Evolutionary conservation across 2,329 filamentous ascomycete genomes (phyloP).

Genomic region (Tolypocladium sp.): DNA sequence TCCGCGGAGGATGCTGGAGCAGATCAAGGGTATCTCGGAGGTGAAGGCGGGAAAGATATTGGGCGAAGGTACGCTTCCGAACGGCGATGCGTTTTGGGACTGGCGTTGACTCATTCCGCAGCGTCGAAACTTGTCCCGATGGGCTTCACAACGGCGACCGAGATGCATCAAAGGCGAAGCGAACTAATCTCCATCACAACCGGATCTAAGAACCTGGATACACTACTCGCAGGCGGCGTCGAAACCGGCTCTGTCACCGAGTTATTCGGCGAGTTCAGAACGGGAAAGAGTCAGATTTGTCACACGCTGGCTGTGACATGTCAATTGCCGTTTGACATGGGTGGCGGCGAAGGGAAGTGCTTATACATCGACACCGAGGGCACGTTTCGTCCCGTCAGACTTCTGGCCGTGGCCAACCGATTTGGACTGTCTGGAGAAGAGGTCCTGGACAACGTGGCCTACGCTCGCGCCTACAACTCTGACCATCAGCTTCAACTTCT

Average conservation of each 20-base stretch:
- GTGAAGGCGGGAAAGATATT: constrained; percentile 91
- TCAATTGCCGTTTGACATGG: constrained; percentile 97
- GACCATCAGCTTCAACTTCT: constrained; percentile 94
- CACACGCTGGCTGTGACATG: constrained; percentile 98
- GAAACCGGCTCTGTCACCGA: constrained; percentile 98
- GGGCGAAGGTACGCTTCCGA: constrained; percentile 59
- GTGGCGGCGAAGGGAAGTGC: constrained; percentile 95
- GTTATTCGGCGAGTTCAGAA: constrained; percentile 95
- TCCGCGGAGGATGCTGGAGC: constrained; percentile 72
- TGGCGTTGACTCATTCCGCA: constrained; percentile 24
- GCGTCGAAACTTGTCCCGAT: constrained; percentile 95
- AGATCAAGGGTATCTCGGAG: constrained; percentile 97
- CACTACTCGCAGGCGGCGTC: constrained; percentile 83
- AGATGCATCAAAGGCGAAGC: constrained; percentile 95
- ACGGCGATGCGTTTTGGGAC: not conserved
- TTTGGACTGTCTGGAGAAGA: constrained; percentile 95
- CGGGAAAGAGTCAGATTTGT: constrained; percentile 96
- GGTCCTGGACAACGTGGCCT: constrained; percentile 95
- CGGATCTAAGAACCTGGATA: constrained; percentile 94
- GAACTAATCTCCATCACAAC: constrained; percentile 98
- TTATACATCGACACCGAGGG: constrained; percentile 98
- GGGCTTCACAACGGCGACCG: constrained; percentile 97
- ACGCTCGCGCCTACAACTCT: constrained; percentile 96
- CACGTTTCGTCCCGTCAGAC: constrained; percentile 85
- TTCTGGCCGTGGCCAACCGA: constrained; percentile 85